Evolutionary conservation across 176 grass and related monocot genomes (phyloP), one percentile per base, ranked within the genome.

Genomic region (Sorghum bicolor): DNA sequence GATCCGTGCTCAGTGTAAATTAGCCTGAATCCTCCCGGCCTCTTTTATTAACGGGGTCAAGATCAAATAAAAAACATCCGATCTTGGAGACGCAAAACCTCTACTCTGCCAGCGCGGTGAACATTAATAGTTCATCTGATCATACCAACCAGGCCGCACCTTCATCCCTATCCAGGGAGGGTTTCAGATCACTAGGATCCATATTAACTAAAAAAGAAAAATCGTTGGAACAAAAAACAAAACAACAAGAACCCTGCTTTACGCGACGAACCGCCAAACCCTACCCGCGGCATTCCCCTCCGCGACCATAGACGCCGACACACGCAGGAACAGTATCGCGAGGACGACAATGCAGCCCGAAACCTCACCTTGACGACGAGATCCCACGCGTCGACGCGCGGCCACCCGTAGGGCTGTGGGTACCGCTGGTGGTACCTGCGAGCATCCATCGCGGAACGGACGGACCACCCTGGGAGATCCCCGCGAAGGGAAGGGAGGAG

Each of bases 351-450:
- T 22, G 12, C 31, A 17, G 45, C 25, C 61, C 0, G 28, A 41
- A 47, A 33, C 48, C 28, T 12, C 80, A 94, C 92, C 92, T 94
- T 94, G 72, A 94, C 81, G 61, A 92, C 84, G 67, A 89, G 74
- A 87, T 85, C 84, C 77, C 89, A 10, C 25, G 12, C 19, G 33
- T 40, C 52, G 20, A 37, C n/a, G 64, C 58, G 38, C 43, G 71
- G 71, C 64, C 60, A 40, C 81, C 5, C 41, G 28, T 48, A 6
- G 14, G 45, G 45, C 2, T 48, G 45, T 4, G 64, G 15, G 62
- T 41, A 30, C 5, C 2, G 30, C 84, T 41, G 36, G 55, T 60
- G 19, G 39, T 1, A 2, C 78, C 3, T 9, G 37, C 41, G 30
- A 62, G 76, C 4, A 67, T 81, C 17, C 83, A 88, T 87, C 79